Percentiles rank a stretch among this genome's conserved stretches.
Evolutionary conservation across 106 monocot genomes (phyloP).

Genomic region (Chionographis japonica): DNA sequence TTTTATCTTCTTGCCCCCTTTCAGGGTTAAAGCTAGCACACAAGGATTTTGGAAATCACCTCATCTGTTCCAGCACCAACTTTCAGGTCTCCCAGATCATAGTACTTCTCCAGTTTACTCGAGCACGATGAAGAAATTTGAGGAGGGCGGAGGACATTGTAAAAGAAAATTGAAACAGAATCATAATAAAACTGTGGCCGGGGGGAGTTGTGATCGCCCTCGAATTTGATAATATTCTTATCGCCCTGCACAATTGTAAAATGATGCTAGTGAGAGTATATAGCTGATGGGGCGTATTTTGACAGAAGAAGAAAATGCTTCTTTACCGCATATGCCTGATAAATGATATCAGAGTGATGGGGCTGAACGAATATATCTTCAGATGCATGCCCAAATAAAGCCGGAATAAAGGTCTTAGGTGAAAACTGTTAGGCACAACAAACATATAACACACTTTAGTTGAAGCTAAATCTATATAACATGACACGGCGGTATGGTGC

Average conservation of each 20-base stretch:
- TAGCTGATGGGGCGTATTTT: background rate
- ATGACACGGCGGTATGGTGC: background rate
- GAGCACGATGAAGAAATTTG: constrained; percentile 50
- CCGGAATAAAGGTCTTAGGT: constrained; percentile 94
- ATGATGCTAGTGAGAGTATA: background rate
- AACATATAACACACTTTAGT: background rate
- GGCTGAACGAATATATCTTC: constrained; percentile 86
- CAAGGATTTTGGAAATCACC: constrained; percentile 35
- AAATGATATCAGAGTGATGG: constrained; percentile 82
- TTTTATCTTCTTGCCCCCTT: too few relatives aligned
- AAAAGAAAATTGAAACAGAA: constrained; percentile 97
- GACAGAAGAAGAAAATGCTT: background rate
- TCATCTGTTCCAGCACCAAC: constrained; percentile 64
- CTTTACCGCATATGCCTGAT: constrained; percentile 79
- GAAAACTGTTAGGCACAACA: constrained; percentile 51
- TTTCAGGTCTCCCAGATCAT: constrained; percentile 68
- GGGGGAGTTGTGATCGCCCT: constrained; percentile 91
- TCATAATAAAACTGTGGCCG: constrained; percentile 96
- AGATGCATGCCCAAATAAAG: constrained; percentile 94
- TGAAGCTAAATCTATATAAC: background rate
- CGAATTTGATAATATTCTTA: constrained; percentile 97
- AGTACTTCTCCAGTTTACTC: constrained; percentile 75
- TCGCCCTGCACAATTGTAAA: constrained; percentile 62
- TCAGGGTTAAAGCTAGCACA: background rate
- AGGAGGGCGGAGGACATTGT: constrained; percentile 93